phyloP scores from a whole-genome alignment of 2,329 filamentous ascomycete species.

The Sporothrix globosa region DNA sequence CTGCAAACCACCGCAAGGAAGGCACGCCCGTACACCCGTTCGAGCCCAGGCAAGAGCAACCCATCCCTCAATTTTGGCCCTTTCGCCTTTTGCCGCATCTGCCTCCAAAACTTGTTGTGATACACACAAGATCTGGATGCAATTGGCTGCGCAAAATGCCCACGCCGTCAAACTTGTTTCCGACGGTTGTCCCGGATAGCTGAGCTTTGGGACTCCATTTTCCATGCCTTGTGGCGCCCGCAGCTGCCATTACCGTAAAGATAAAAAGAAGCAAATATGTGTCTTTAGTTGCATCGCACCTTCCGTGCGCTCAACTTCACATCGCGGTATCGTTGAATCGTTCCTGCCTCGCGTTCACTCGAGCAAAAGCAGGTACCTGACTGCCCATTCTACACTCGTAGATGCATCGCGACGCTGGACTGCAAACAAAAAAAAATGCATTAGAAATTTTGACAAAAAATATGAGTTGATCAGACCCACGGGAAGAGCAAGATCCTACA shows the following conservation, averaged over 20 bases:
- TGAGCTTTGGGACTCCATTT: neutral
- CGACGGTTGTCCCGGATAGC: neutral
- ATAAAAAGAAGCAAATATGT: neutral
- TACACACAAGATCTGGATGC: neutral
- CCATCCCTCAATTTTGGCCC: neutral
- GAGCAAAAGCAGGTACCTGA: neutral
- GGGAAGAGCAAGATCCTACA: neutral
- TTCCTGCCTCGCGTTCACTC: neutral
- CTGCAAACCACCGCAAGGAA: neutral
- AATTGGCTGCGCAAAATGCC: neutral
- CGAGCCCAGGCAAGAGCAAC: neutral
- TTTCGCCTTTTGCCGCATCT: neutral
- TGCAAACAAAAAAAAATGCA: neutral
- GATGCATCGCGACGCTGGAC: neutral
- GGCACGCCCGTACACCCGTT: neutral
- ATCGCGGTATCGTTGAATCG: neutral
- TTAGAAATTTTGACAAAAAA: slow-evolving; percentile 4
- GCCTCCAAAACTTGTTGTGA: neutral
- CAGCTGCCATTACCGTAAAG: neutral
- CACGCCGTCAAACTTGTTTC: neutral
- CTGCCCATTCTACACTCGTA: slow-evolving; percentile 3
- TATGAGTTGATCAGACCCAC: slow-evolving; percentile 2
- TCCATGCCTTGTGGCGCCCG: neutral
- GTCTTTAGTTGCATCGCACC: neutral
- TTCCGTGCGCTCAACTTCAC: neutral